These are phyloP conservation scores for Pythium scleroteichum DNA, from an alignment of 352 stramenopile species.

Conservation along the genomic window DNA sequence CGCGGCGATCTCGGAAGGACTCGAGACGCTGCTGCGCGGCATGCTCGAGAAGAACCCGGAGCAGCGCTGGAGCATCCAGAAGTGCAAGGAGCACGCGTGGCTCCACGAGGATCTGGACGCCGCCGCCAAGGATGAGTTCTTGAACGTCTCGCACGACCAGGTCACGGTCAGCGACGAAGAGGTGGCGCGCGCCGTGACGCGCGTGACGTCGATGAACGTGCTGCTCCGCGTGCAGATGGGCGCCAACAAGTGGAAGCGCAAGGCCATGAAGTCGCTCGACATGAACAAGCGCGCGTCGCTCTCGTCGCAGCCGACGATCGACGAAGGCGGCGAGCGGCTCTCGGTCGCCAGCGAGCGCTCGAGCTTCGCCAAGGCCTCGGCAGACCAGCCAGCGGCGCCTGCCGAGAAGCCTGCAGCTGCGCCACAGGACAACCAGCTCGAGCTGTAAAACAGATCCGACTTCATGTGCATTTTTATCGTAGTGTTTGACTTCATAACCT, in stretches of 20 bases:
- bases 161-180: slow-evolving; percentile 67
- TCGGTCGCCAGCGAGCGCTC: slow-evolving; percentile 15
- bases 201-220: slow-evolving; percentile 71
- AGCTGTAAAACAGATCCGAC: slow-evolving; percentile 20
- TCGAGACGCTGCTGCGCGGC: slow-evolving; percentile 53
- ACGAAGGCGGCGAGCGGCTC: slow-evolving; percentile 19
- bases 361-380: slow-evolving; percentile 15
- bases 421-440: slow-evolving; percentile 24
- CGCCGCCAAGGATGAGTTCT: slow-evolving; percentile 39
- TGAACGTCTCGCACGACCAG: slow-evolving; percentile 47
- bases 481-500: neutral
- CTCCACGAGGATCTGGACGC: slow-evolving; percentile 56
- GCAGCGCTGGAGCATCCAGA: slow-evolving; percentile 63
- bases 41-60: slow-evolving; percentile 76
- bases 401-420: neutral
- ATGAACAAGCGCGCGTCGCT: slow-evolving; percentile 24
- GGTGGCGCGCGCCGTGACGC: slow-evolving; percentile 66
- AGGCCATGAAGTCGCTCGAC: slow-evolving; percentile 63
- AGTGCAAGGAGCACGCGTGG: slow-evolving; percentile 75
- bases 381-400: neutral
- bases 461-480: neutral
- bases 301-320: slow-evolving; percentile 16
- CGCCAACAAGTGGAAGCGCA: slow-evolving; percentile 77
- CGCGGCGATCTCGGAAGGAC: slow-evolving; percentile 31
- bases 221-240: slow-evolving; percentile 78